Evolutionary conservation across 148 eudicot species (phyloP).

Genomic region (Chenopodium quinoa): DNA sequence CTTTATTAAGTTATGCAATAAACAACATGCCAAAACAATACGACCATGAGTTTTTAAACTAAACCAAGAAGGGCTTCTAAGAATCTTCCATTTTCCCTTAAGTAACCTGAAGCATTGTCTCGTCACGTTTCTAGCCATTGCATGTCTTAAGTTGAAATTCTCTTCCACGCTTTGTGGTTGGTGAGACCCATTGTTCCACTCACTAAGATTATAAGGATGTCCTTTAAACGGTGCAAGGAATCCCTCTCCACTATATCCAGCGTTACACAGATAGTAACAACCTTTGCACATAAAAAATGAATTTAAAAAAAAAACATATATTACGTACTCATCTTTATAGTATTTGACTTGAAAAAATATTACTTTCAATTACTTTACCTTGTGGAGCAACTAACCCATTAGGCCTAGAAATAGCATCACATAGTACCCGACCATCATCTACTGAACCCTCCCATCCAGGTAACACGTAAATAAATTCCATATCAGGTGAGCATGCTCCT

Average conservation of each 20-base stretch:
- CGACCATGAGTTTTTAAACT: slow-evolving; percentile 19
- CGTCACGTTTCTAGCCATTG: slow-evolving; percentile 23
- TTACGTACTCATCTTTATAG: neutral
- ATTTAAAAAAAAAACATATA: neutral
- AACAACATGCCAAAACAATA: slow-evolving; percentile 20
- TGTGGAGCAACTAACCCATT: slow-evolving; percentile 17
- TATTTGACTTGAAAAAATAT: neutral
- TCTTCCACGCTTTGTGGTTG: slow-evolving; percentile 23
- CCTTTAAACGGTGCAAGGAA: slow-evolving; percentile 28
- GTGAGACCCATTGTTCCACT: slow-evolving; percentile 2
- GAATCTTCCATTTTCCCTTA: slow-evolving; percentile 25
- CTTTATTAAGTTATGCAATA: slow-evolving; percentile 26
- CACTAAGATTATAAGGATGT: slow-evolving; percentile 13
- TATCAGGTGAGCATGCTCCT: slow-evolving; percentile 14
- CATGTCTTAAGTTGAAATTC: slow-evolving; percentile 29
- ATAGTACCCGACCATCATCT: slow-evolving; percentile 13
- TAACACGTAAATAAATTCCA: slow-evolving; percentile 28
- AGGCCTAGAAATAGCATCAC: slow-evolving; percentile 20
- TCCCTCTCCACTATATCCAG: slow-evolving; percentile 23
- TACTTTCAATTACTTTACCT: slow-evolving; percentile 2
- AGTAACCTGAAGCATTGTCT: slow-evolving; percentile 24
- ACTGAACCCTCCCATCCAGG: slow-evolving; percentile 31
- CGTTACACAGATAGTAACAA: slow-evolving; percentile 25
- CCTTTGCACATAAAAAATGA: slow-evolving; percentile 23
- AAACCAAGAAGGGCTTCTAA: slow-evolving; percentile 21